Percentiles rank a stretch among this genome's conserved stretches.
Evolutionary conservation across 208 protist species (phyloP).

Genomic region (Plasmodiophora brassicae): DNA sequence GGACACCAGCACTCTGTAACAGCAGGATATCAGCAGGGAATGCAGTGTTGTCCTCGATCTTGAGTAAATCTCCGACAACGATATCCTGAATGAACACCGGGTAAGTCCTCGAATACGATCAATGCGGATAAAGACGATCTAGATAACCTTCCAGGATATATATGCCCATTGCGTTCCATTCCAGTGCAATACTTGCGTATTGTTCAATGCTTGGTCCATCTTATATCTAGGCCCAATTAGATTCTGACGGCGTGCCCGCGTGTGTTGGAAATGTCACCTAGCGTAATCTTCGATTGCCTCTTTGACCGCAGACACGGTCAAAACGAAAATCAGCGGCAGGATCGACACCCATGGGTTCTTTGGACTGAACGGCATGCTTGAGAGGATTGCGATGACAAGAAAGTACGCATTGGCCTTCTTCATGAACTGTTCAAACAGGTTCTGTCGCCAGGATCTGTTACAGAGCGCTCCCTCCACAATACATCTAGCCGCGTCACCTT

Average conservation of each 20-base stretch:
- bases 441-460: background rate
- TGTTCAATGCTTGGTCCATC: background rate
- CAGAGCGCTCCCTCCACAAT: constrained; percentile 38
- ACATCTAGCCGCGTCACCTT: constrained; percentile 66
- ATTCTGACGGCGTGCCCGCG: too few species aligned
- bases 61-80: background rate
- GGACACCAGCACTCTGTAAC: background rate
- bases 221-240: constrained; percentile 3
- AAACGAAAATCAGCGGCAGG: constrained; percentile 76
- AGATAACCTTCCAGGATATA: background rate
- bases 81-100: background rate
- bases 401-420: constrained; percentile 88
- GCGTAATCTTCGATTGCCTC: constrained; percentile 78
- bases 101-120: background rate
- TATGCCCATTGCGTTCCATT: background rate
- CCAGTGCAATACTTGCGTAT: background rate
- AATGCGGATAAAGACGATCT: background rate
- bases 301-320: constrained; percentile 76
- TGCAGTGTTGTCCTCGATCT: background rate
- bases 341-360: constrained; percentile 77
- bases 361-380: constrained; percentile 79
- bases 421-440: constrained; percentile 73
- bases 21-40: constrained; percentile 27
- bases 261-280: background rate
- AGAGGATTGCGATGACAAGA: constrained; percentile 79